A percentile compares a stretch with the other conserved stretches of the same genome.
Evolutionary conservation across 2,329 filamentous ascomycete species (phyloP).

Genomic region (Epichloe brachyelytri): DNA sequence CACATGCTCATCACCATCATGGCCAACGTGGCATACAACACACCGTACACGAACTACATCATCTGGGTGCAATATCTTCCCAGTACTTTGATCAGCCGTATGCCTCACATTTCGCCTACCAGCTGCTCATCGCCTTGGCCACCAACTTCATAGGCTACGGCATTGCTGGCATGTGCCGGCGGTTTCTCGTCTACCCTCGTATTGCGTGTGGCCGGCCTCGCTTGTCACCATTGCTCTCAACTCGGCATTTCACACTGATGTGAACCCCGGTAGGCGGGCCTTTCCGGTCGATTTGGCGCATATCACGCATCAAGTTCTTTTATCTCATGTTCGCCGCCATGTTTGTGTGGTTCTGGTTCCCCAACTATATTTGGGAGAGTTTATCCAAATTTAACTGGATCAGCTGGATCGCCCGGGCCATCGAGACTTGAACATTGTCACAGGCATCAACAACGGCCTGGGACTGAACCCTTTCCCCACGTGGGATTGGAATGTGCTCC

Average conservation of each 20-base stretch:
- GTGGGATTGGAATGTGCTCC: conserved; percentile 35
- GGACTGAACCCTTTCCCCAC: conserved; percentile 34
- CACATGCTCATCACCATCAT: conserved; percentile 49
- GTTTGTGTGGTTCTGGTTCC: conserved; percentile 48
- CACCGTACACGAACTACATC: conserved; percentile 42
- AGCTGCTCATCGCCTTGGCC: conserved; percentile 40
- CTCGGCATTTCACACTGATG: conserved; percentile 36
- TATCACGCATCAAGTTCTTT: conserved; percentile 41
- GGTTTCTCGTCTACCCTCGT: conserved; percentile 42
- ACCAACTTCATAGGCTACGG: conserved; percentile 50
- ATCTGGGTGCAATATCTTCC: conserved; percentile 39
- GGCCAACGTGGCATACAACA: conserved; percentile 44
- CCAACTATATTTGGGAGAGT: conserved; percentile 39
- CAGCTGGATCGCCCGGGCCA: conserved; percentile 41
- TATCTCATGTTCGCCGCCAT: conserved; percentile 35
- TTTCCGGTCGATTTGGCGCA: conserved; percentile 29
- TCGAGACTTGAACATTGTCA: conserved; percentile 27
- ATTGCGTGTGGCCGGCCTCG: conserved; percentile 44
- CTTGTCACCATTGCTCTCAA: conserved; percentile 43
- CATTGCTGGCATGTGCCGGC: conserved; percentile 39
- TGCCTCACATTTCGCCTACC: conserved; percentile 38
- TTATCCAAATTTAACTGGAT: conserved; percentile 43
- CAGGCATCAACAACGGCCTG: conserved; percentile 31
- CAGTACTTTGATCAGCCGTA: conserved; percentile 42
- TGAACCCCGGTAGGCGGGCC: conserved; percentile 28